These are phyloP conservation scores for Hymenoscyphus salicellus DNA, from an alignment of 2,329 filamentous ascomycete species.

Conservation along the genomic window DNA sequence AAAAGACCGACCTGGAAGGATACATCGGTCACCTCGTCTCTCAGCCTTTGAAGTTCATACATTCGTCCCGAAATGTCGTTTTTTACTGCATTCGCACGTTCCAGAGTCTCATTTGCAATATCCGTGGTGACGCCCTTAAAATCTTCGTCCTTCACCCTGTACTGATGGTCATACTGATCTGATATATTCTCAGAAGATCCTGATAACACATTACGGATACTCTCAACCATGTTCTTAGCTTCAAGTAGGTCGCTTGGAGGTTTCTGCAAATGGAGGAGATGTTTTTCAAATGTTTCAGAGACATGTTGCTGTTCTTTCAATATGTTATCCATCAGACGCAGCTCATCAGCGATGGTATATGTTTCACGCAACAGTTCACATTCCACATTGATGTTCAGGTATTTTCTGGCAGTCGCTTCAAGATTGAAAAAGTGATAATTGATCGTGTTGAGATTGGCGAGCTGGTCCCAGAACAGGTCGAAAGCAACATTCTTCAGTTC, in stretches of 20 bases:
- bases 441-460: conserved; percentile 31
- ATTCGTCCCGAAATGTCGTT: not conserved
- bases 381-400: conserved; percentile 29
- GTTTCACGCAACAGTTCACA: conserved; percentile 42
- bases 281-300: not conserved
- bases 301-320: conserved; percentile 31
- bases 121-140: not conserved
- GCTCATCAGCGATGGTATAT: conserved; percentile 46
- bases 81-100: not conserved
- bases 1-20: not conserved
- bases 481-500: conserved; percentile 40
- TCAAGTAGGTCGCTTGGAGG: too few species aligned
- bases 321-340: conserved; percentile 45
- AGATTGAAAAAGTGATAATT: not conserved
- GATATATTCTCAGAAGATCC: too few species aligned
- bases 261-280: not conserved
- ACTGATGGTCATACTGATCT: too few species aligned
- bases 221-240: too few species aligned
- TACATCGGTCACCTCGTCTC: not conserved
- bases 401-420: conserved; percentile 2
- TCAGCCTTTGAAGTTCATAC: not conserved
- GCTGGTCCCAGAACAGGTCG: conserved; percentile 36
- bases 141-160: too few species aligned
- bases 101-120: not conserved
- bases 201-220: too few species aligned